Evolutionary conservation across 768 basidiomycete species (phyloP), one percentile per base, ranked within the genome.

Genomic region (Tricholoma furcatifolium): DNA sequence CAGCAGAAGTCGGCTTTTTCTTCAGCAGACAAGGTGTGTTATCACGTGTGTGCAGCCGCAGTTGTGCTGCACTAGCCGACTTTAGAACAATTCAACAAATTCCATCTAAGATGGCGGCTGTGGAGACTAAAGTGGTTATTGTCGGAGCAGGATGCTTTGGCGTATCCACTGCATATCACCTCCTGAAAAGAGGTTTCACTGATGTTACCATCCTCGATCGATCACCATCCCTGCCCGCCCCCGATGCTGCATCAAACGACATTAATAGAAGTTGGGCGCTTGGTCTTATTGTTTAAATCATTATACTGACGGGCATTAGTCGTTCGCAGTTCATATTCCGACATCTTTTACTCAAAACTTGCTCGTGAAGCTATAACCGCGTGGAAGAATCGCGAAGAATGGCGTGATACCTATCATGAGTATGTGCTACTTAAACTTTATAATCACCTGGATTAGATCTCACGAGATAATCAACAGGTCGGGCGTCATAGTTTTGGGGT

Each of bases 71-170:
- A n/a, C n/a, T n/a, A n/a, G n/a, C n/a, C n/a, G n/a, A n/a, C n/a
- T n/a, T n/a, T n/a, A n/a, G n/a, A n/a, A n/a, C n/a, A n/a, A n/a
- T n/a, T n/a, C 4, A 21, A 20, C 11, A 30, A 21, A 8, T 45
- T 32, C 27, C 31, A 32, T 47, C 20, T 8, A 32, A 24, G 8
- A 57, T 53, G 55, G 40, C 45, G 5, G 36, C 21, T 24, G 2
- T 30, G 21, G 44, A 70, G 51, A 62, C 71, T 60, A 69, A 66
- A 46, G 72, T 86, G 41, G 62, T 93, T 47, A 85, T 94, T 55
- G 74, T 92, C 39, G 92, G 92, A 23, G 85, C 89, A 36, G 92
- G 92, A 4, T 85, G 85, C 58, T 95, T 95, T 65, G 94, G 94
- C 6, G 72, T 91, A 45, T 94, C 92, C 15, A 89, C 94, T 0